Evolutionary conservation across 768 basidiomycete genomes (phyloP), one percentile per base, ranked within the genome.

Genomic region (Peribolospora kevripleyi): DNA sequence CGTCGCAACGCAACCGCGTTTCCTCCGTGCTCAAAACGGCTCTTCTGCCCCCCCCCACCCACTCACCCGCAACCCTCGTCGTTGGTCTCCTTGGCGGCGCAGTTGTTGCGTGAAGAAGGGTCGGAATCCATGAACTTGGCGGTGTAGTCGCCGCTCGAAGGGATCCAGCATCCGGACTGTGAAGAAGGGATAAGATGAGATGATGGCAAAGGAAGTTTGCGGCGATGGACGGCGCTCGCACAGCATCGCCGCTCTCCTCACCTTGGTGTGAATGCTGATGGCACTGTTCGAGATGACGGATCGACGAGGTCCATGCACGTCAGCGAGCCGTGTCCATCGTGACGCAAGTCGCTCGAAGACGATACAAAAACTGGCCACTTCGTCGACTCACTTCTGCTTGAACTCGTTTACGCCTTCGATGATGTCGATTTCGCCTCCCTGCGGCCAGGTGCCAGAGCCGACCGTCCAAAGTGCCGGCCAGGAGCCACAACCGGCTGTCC

Each of bases 351-450:
- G 25, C 25, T 25, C 25, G 25, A 25, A 25, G 25, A 25, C 25
- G 25, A 25, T 25, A 25, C 1, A 25, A 25, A 25, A 25, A 25
- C 25, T 1, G 25, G 25, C 25, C 25, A 25, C 25, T 1, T 25
- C 25, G 25, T 25, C 25, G 25, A 25, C 25, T 25, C 25, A 25
- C 25, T 56, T 56, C 55, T 48, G 48, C 13, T 46, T 52, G 7
- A 51, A 52, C 7, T 46, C 51, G 51, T 56, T 51, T 1, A 56
- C 55, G 13, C 53, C 55, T 40, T 56, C 55, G 42, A 56, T 49
- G 8, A 56, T 46, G 48, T 56, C 55, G 47, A 56, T 56, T 36
- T 56, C 55, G 5, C 55, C 55, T 5, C 50, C 51, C 25, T 48
- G 6, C 0, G 55, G 55, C 55, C n/a, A n/a, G 3, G 4, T 25